Percentiles rank a stretch among this genome's conserved stretches.
Conservation (phyloP, 2,329 filamentous ascomycete genomes). For the Stagonosporopsis chrysanthemi region DNA sequence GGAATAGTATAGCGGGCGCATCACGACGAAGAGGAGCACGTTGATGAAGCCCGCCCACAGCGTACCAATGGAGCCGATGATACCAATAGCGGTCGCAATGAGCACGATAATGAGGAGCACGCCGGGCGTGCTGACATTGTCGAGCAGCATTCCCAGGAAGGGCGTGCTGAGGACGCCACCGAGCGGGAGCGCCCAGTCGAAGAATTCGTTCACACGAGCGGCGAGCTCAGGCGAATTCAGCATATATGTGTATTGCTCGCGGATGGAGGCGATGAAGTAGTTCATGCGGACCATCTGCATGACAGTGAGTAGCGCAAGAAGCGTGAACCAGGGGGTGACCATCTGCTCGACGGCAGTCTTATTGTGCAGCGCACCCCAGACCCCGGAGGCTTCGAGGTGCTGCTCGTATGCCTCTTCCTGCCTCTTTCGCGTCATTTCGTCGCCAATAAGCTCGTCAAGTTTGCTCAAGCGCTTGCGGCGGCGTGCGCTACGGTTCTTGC, state of each 20-base stretch:
- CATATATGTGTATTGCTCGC: conserved; percentile 79
- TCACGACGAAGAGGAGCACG: conserved; percentile 78
- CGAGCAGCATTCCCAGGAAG: conserved; percentile 81
- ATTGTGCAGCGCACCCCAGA: conserved; percentile 86
- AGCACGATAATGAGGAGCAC: conserved; percentile 74
- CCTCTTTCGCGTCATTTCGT: conserved; percentile 67
- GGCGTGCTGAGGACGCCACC: conserved; percentile 82
- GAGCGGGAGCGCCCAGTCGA: conserved; percentile 82
- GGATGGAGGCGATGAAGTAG: conserved; percentile 89
- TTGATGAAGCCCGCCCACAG: conserved; percentile 77
- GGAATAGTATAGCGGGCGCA: conserved; percentile 89
- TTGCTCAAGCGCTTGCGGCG: conserved; percentile 69
- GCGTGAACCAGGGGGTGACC: conserved; percentile 78
- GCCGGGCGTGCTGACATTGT: conserved; percentile 73
- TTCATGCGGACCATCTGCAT: conserved; percentile 72
- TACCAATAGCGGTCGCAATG: conserved; percentile 74
- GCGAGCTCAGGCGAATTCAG: conserved; percentile 68
- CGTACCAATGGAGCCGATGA: conserved; percentile 74
- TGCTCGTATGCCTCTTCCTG: conserved; percentile 68
- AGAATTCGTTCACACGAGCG: conserved; percentile 76
- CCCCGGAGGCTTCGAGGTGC: conserved; percentile 72
- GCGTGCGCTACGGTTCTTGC: conserved; percentile 43
- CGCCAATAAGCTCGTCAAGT: conserved; percentile 75
- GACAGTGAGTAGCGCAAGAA: conserved; percentile 81
- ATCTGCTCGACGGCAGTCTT: conserved; percentile 76